Conservation (phyloP, 495 filamentous ascomycete species). For the Astrocystis sublimbata region DNA sequence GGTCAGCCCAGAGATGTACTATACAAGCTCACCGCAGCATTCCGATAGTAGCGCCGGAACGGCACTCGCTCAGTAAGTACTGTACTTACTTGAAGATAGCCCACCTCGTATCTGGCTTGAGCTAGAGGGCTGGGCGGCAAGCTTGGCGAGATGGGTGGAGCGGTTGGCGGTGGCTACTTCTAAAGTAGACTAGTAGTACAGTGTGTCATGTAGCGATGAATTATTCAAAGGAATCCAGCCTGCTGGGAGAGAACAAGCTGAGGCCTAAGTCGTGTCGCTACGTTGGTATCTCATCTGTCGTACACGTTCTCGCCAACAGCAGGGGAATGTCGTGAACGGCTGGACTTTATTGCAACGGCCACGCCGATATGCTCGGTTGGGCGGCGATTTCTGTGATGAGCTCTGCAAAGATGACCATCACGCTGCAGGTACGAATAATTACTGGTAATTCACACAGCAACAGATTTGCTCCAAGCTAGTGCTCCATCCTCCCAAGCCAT, state of each 20-base stretch:
- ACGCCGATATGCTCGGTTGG: background rate
- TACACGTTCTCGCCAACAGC: background rate
- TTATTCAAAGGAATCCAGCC: background rate
- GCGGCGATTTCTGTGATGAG: background rate
- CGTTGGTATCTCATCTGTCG: too few relatives aligned
- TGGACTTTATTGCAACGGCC: slow-evolving; percentile 4
- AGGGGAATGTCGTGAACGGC: background rate
- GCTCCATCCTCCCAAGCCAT: background rate
- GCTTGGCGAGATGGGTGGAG: slow-evolving; percentile 13
- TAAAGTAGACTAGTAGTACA: slow-evolving; percentile 2
- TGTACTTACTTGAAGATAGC: background rate
- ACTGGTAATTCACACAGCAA: background rate
- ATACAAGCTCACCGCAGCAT: background rate
- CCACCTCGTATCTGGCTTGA: slow-evolving; percentile 16
- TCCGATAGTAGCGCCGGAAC: slow-evolving; percentile 13
- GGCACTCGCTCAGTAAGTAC: slow-evolving; percentile 6
- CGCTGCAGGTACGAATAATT: background rate
- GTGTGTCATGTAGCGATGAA: background rate
- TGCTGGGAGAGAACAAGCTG: slow-evolving; percentile 2
- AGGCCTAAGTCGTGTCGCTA: background rate
- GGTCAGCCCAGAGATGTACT: too few relatives aligned
- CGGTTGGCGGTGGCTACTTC: slow-evolving; percentile 13
- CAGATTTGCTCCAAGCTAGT: background rate
- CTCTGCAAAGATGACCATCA: background rate
- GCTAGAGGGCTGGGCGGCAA: slow-evolving; percentile 6